phyloP scores from a whole-genome alignment of 306 rosid species.

The Dryas drummondii region DNA sequence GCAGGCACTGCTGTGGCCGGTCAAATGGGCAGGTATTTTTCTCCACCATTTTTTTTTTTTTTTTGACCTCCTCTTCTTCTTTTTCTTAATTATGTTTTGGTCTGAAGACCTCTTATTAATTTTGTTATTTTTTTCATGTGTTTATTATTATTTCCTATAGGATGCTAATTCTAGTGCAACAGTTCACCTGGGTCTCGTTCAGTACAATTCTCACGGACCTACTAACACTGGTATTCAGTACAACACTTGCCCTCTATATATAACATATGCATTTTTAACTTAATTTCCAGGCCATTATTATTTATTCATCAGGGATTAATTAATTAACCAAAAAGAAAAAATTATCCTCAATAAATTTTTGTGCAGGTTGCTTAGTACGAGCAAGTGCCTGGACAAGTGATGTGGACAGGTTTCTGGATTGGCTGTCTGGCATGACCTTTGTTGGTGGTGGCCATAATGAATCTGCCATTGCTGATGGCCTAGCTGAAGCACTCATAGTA shows the following conservation, averaged over 20 bases:
- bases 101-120: neutral
- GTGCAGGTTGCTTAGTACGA: conserved; percentile 12
- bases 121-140: neutral
- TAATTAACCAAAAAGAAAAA: too few species aligned
- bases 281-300: too few species aligned
- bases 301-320: too few species aligned
- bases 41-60: too few species aligned
- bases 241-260: neutral
- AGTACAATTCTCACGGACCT: conserved; percentile 7
- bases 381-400: conserved; percentile 13
- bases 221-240: neutral
- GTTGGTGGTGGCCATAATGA: neutral
- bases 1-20: neutral
- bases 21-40: neutral
- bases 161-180: neutral
- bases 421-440: neutral
- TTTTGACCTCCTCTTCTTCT: too few species aligned
- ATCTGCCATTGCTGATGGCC: conserved; percentile 13
- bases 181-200: conserved; percentile 1
- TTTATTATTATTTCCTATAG: neutral
- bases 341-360: neutral
- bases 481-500: conserved; percentile 19
- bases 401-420: neutral
- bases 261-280: too few species aligned
- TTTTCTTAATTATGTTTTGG: too few species aligned